These are phyloP conservation scores for Collybia mongolica DNA, from an alignment of 768 basidiomycete species.

Conservation along the genomic window DNA sequence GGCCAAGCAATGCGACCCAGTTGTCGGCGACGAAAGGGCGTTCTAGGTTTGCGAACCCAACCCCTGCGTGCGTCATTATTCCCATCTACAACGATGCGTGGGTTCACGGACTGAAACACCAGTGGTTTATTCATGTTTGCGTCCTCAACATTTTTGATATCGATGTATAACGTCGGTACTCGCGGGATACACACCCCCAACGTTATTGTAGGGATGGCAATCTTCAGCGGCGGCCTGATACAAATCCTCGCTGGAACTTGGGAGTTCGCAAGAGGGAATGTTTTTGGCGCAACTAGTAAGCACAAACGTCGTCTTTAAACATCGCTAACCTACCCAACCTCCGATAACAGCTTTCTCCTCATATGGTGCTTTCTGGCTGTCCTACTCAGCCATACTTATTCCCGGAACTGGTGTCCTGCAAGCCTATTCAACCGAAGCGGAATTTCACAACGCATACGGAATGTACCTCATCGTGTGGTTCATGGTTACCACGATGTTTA, in stretches of 20 bases:
- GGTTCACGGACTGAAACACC: neutral
- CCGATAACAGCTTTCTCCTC: constrained; percentile 30
- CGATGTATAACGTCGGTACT: constrained; percentile 60
- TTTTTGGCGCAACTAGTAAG: constrained; percentile 66
- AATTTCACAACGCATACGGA: constrained; percentile 59
- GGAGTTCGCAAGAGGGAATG: constrained; percentile 63
- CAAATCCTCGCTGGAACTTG: constrained; percentile 85
- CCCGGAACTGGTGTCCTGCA: constrained; percentile 62
- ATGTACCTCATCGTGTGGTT: constrained; percentile 78
- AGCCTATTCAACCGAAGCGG: constrained; percentile 43
- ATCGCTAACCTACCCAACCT: neutral
- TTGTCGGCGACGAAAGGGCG: neutral
- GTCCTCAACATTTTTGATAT: constrained; percentile 65
- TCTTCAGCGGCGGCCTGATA: constrained; percentile 72
- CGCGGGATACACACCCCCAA: constrained; percentile 53
- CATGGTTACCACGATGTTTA: constrained; percentile 65
- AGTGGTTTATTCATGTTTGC: constrained; percentile 38
- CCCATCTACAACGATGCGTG: neutral
- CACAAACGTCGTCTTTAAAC: neutral
- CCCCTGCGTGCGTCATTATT: neutral
- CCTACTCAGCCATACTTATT: constrained; percentile 70
- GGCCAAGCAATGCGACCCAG: neutral
- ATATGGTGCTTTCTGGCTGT: constrained; percentile 89
- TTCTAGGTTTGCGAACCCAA: neutral
- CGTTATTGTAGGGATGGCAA: constrained; percentile 73